Conservation (phyloP, 1,284 basidiomycete genomes). For the Puccinia hordei region DNA sequence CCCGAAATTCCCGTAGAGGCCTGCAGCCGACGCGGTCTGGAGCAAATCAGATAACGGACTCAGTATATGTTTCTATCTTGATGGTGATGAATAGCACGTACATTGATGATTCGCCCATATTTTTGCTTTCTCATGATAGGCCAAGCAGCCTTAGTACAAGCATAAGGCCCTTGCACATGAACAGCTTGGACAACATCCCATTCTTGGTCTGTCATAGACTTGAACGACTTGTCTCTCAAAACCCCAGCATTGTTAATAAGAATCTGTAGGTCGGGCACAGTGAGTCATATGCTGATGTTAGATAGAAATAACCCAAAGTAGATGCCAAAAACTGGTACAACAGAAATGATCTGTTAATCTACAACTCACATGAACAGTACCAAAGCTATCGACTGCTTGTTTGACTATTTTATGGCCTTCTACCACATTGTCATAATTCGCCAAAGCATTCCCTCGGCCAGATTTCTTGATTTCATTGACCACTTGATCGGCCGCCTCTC, state of each 20-base stretch:
- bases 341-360: constrained; percentile 26
- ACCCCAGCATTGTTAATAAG: constrained; percentile 79
- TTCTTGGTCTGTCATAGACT: constrained; percentile 61
- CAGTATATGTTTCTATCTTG: not conserved
- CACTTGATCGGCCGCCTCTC: constrained; percentile 83
- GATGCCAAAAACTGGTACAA: not conserved
- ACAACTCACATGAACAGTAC: constrained; percentile 69
- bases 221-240: constrained; percentile 63
- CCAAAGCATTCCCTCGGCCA: constrained; percentile 72
- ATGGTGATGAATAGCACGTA: constrained; percentile 30
- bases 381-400: constrained; percentile 83
- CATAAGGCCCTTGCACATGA: constrained; percentile 90
- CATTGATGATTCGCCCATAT: constrained; percentile 85
- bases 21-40: constrained; percentile 78
- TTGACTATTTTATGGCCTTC: constrained; percentile 81
- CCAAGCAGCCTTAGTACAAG: constrained; percentile 97
- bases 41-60: not conserved
- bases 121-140: constrained; percentile 79
- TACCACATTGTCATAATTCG: constrained; percentile 83
- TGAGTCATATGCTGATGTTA: not conserved
- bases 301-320: not conserved
- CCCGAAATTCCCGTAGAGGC: constrained; percentile 69
- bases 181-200: constrained; percentile 79
- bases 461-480: constrained; percentile 87
- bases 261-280: constrained; percentile 53